Percentiles rank a stretch among this genome's conserved stretches.
These are phyloP conservation scores for Kwoniella dejecticola DNA, from an alignment of 768 basidiomycete genomes.

Conservation along the genomic window DNA sequence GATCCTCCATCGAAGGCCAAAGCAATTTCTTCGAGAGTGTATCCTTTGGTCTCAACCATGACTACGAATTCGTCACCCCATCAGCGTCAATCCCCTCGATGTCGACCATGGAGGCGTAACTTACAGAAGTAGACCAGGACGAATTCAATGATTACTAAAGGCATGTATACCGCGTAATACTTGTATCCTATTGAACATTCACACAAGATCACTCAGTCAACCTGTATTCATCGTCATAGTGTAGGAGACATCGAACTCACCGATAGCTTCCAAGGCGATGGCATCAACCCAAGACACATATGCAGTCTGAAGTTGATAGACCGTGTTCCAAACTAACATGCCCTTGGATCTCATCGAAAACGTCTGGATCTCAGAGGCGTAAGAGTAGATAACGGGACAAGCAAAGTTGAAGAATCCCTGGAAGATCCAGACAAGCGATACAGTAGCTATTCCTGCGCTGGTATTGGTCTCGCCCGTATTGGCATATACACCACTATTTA, in stretches of 20 bases:
- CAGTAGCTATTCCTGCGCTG: slow-evolving; percentile 48
- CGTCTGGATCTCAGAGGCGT: slow-evolving; percentile 55
- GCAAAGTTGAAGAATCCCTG: slow-evolving; percentile 54
- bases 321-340: slow-evolving; percentile 55
- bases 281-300: slow-evolving; percentile 73
- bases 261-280: slow-evolving; percentile 49
- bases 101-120: background rate
- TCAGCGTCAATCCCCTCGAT: background rate
- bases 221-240: background rate
- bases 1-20: slow-evolving; percentile 39
- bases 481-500: slow-evolving; percentile 44
- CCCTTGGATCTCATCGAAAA: slow-evolving; percentile 57
- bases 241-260: slow-evolving; percentile 17
- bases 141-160: slow-evolving; percentile 55
- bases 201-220: background rate
- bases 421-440: slow-evolving; percentile 54
- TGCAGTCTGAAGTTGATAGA: slow-evolving; percentile 68
- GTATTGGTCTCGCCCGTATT: slow-evolving; percentile 35
- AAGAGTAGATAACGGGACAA: slow-evolving; percentile 18
- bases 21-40: slow-evolving; percentile 51
- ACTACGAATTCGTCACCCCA: background rate
- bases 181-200: slow-evolving; percentile 53
- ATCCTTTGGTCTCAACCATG: slow-evolving; percentile 45
- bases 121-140: slow-evolving; percentile 44
- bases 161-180: slow-evolving; percentile 56